These are phyloP conservation scores for Tolypocladium paradoxum DNA, from an alignment of 2,329 filamentous ascomycete genomes.

Conservation along the genomic window DNA sequence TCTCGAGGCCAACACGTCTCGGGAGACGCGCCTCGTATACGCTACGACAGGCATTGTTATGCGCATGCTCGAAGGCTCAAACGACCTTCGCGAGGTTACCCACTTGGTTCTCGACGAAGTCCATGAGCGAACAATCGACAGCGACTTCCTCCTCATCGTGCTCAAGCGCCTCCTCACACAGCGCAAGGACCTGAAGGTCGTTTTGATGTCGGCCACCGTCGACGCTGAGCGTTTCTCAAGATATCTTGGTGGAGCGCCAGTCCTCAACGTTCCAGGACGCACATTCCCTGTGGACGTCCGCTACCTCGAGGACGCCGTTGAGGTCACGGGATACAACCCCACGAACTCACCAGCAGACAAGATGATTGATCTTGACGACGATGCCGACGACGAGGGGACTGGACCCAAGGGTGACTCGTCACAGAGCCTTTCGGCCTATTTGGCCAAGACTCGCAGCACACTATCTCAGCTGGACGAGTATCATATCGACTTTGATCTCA, in stretches of 20 bases:
- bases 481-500: conserved; percentile 78
- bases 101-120: conserved; percentile 97
- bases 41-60: conserved; percentile 92
- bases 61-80: conserved; percentile 86
- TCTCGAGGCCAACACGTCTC: conserved; percentile 75
- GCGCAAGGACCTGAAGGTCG: conserved; percentile 76
- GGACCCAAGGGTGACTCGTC: conserved; percentile 45
- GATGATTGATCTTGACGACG: conserved; percentile 53
- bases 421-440: conserved; percentile 62
- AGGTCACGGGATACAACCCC: conserved; percentile 65
- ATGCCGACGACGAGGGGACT: conserved; percentile 41
- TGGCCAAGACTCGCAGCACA: conserved; percentile 60
- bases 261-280: conserved; percentile 82
- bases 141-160: conserved; percentile 89
- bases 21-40: conserved; percentile 77
- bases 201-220: conserved; percentile 96
- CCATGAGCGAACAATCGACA: conserved; percentile 92
- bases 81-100: conserved; percentile 79
- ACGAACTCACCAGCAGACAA: conserved; percentile 35
- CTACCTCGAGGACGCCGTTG: conserved; percentile 87
- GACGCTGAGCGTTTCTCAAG: conserved; percentile 84
- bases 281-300: conserved; percentile 86
- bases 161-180: conserved; percentile 69
- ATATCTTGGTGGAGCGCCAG: conserved; percentile 76
- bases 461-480: conserved; percentile 80